Conservation (phyloP, 441 rosid species). For the Syzygium malaccense region DNA sequence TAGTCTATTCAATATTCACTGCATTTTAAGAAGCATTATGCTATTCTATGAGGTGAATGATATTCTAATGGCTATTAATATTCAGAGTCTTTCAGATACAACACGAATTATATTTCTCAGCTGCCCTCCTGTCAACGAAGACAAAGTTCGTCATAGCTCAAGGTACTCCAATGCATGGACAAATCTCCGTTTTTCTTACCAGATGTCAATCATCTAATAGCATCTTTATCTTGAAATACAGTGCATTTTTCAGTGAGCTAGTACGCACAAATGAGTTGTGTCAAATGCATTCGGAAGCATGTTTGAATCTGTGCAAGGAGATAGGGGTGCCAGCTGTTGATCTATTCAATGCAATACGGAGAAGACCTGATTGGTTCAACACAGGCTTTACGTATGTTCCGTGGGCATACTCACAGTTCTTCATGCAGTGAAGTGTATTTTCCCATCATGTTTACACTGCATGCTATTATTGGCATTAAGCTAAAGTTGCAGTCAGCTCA, state of each 20-base stretch:
- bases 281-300: conserved; percentile 65
- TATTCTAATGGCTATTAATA: background rate
- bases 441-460: background rate
- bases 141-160: conserved; percentile 33
- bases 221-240: conserved; percentile 13
- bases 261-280: conserved; percentile 82
- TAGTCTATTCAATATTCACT: background rate
- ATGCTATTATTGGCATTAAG: background rate
- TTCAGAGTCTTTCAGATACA: conserved; percentile 67
- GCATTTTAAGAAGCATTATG: background rate
- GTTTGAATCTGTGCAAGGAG: conserved; percentile 68
- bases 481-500: background rate
- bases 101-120: conserved; percentile 63
- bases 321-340: conserved; percentile 61
- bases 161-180: conserved; percentile 32
- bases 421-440: background rate
- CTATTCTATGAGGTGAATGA: background rate
- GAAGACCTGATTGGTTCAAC: conserved; percentile 49
- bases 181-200: background rate
- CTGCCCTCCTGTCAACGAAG: conserved; percentile 85
- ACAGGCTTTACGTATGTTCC: conserved; percentile 59
- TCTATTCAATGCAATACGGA: conserved; percentile 63
- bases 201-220: background rate
- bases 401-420: background rate
- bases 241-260: conserved; percentile 53